Percentiles rank a stretch among this genome's conserved stretches.
phyloP scores from a whole-genome alignment of 2,329 filamentous ascomycete genomes.

The Shiraia sp. region DNA sequence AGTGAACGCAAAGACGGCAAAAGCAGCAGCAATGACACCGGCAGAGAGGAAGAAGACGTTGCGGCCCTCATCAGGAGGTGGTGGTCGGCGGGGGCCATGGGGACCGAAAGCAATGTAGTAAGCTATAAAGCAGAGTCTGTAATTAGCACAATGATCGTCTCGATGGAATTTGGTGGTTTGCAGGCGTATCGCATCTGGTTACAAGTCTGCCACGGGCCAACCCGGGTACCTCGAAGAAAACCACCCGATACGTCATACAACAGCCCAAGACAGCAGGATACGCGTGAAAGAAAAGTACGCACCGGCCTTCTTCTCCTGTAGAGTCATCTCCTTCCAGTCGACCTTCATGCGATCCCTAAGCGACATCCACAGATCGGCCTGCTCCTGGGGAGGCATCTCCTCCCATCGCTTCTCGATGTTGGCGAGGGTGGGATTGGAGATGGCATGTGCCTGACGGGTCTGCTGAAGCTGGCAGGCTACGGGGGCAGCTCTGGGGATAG shows the following conservation, averaged over 20 bases:
- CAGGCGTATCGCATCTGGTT: conserved; percentile 12
- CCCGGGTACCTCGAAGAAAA: conserved; percentile 23
- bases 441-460: conserved; percentile 77
- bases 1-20: conserved; percentile 72
- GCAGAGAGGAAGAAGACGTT: conserved; percentile 76
- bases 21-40: conserved; percentile 67
- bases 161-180: conserved; percentile 13
- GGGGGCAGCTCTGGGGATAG: conserved; percentile 36
- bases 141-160: conserved; percentile 26
- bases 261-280: conserved; percentile 15
- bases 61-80: conserved; percentile 82
- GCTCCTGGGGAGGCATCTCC: conserved; percentile 95
- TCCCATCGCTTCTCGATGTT: conserved; percentile 99
- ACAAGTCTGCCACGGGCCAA: conserved; percentile 20
- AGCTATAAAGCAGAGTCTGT: conserved; percentile 59
- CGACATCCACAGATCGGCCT: conserved; percentile 98
- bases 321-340: conserved; percentile 91
- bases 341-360: conserved; percentile 98
- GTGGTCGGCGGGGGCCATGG: conserved; percentile 84
- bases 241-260: conserved; percentile 37
- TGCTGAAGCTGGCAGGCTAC: conserved; percentile 53
- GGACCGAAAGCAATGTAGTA: conserved; percentile 99
- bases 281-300: conserved; percentile 53
- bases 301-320: conserved; percentile 99
- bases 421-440: conserved; percentile 95